Conservation (phyloP, 257 asterid genomes). For the Ilex asprella region DNA sequence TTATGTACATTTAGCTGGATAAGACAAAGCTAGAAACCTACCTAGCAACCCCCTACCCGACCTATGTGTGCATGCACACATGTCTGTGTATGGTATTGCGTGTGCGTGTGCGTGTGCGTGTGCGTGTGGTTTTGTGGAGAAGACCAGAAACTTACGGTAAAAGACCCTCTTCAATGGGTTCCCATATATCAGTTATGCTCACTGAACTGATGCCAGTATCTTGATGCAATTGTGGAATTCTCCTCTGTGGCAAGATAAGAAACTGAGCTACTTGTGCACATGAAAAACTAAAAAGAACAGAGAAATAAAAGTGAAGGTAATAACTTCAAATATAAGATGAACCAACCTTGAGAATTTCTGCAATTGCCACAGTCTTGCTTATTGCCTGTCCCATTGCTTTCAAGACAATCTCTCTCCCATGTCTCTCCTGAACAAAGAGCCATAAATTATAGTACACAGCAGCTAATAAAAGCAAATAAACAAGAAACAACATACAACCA, state of each 20-base stretch:
- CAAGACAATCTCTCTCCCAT: constrained; percentile 70
- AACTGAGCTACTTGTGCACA: not conserved
- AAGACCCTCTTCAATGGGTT: constrained; percentile 99
- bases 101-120: not conserved
- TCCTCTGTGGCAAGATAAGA: constrained; percentile 46
- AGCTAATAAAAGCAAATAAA: not conserved
- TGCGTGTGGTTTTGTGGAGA: not conserved
- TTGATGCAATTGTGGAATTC: constrained; percentile 76
- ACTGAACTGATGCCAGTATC: constrained; percentile 83
- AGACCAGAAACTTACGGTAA: constrained; percentile 52
- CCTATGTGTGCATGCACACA: too few relatives aligned
- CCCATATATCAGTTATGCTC: constrained; percentile 88
- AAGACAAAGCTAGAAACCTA: too few relatives aligned
- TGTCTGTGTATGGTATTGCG: not conserved
- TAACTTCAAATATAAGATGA: not conserved
- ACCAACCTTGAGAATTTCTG: constrained; percentile 75
- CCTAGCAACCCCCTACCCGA: too few relatives aligned
- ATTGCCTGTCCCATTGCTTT: constrained; percentile 98
- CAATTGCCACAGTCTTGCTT: constrained; percentile 79
- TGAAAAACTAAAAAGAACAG: not conserved
- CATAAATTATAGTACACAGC: not conserved
- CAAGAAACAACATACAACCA: too few relatives aligned
- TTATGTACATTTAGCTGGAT: not conserved
- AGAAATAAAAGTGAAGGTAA: not conserved
- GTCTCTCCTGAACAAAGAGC: constrained; percentile 50